Evolutionary conservation across 179 eudicot genomes (phyloP), one percentile per base, ranked within the genome.

Genomic region (Heliamphora pulchella): DNA sequence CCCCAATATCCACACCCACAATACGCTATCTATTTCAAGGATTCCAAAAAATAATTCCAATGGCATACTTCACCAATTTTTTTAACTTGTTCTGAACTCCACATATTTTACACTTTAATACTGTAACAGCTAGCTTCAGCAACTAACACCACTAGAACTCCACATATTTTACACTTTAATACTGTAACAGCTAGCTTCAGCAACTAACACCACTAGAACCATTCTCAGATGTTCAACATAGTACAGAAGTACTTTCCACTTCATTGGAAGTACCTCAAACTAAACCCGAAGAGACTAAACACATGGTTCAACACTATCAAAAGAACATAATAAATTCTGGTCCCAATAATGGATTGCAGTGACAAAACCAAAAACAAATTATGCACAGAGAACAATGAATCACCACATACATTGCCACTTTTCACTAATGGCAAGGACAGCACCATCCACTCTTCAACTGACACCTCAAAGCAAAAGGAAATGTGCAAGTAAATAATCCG

Each of bases 391-490:
- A 66, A 78, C 20, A 50, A 39, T 54, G 11, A 4, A 48, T 48
- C 7, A 66, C 59, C 31, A 64, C 46, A 64, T 48, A 63, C 47
- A 64, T 3, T 13, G 10, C 79, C 58, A 6, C 47, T 50, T 48
- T 39, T 48, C 55, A 1, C 15, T n/a, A 17, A n/a, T 7, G 67
- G 80, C 80, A 77, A 64, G 58, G 69, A 48, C 62, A 75, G 8
- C 67, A 43, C 51, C 74, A 15, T 67, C 74, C 65, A 68, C 73
- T n/a, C 65, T 72, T 72, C 68, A 79, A 79, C 11, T 20, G 58
- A 67, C 75, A 44, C 57, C 68, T 78, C 64, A 78, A 66, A 67
- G 68, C 75, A 78, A 39, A 14, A 66, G 13, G 43, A 55, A 72
- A 50, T 72, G 76, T 18, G 57, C 75, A 17, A 48, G 15, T 47